Evolutionary conservation across 257 asterid species (phyloP), one percentile per base, ranked within the genome.

Genomic region (Solanum phureja): DNA sequence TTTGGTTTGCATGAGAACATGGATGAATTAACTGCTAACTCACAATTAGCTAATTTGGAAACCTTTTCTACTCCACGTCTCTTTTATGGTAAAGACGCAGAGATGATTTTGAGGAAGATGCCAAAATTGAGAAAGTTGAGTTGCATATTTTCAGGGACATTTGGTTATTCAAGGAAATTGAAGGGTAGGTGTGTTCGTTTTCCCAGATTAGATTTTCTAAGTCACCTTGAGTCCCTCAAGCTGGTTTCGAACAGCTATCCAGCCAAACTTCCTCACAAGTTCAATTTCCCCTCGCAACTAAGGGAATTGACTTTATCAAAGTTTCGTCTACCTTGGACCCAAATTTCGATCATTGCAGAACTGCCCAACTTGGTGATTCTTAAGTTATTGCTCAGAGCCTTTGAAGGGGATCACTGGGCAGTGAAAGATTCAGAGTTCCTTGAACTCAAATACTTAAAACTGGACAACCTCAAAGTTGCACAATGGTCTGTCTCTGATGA

Each of bases 191-290:
- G 85, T 9, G 85, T 44, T 42, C 85, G n/a, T 44, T 44, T 79
- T 44, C 85, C 85, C 38, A 79, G 85, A 33, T 58, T 83, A 60
- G 74, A 60, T 24, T 34, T n/a, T 60, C 75, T 83, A 60, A 37
- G 34, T 11, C 52, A 83, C n/a, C 87, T 83, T 34, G 87, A 60
- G n/a, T 83, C 87, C 35, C 87, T 83, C 87, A 83, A 83, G 74
- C 52, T 83, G 35, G 72, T 83, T 21, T 58, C 72, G 3, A 34
- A 83, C 87, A 60, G 56, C 74, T 79, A 79, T 79, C 85, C 85
- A 44, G 85, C 85, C 31, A 81, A 81, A 81, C 68, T 46, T 81
- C 42, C 73, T 60, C 73, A 60, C 23, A 9, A 60, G 87, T 84
- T 84, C 76, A 84, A 62, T 64, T 84, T 84, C 0, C 87, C 76